A percentile compares a stretch with the other conserved stretches of the same genome.
Evolutionary conservation across 1,284 basidiomycete genomes (phyloP).

Genomic region (Boletus smithii): DNA sequence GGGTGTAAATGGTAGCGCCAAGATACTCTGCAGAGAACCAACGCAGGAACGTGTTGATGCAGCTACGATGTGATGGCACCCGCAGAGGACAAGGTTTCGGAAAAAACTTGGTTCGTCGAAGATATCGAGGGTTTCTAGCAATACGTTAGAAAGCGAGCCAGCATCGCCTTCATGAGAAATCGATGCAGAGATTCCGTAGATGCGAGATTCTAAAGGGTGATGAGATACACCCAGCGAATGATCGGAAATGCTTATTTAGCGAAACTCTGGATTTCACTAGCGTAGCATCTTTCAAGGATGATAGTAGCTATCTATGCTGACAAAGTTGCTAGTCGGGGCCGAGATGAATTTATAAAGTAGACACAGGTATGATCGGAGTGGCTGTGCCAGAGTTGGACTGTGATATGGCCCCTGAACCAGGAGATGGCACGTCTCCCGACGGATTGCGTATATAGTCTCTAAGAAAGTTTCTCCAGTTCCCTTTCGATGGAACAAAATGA

Average conservation of each 20-base stretch:
- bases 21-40: neutral
- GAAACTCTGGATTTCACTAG: neutral
- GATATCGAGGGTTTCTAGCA: neutral
- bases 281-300: neutral
- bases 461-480: slow-evolving; percentile 71
- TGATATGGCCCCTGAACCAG: slow-evolving; percentile 12
- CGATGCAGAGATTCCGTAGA: neutral
- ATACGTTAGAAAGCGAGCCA: neutral
- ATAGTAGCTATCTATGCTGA: slow-evolving; percentile 9
- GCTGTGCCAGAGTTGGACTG: slow-evolving; percentile 21
- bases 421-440: slow-evolving; percentile 22
- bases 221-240: slow-evolving; percentile 2
- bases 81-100: neutral
- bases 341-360: slow-evolving; percentile 5
- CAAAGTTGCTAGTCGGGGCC: neutral
- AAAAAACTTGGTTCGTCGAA: neutral
- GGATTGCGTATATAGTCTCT: slow-evolving; percentile 47
- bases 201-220: no score
- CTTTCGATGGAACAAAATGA: slow-evolving; percentile 76
- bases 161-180: neutral
- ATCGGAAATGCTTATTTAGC: neutral
- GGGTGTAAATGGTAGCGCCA: neutral
- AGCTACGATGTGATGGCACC: neutral
- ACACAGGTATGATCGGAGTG: slow-evolving; percentile 16
- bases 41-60: neutral